Conservation (phyloP, 352 stramenopile genomes). For the Globisporangium recalcitrans region DNA sequence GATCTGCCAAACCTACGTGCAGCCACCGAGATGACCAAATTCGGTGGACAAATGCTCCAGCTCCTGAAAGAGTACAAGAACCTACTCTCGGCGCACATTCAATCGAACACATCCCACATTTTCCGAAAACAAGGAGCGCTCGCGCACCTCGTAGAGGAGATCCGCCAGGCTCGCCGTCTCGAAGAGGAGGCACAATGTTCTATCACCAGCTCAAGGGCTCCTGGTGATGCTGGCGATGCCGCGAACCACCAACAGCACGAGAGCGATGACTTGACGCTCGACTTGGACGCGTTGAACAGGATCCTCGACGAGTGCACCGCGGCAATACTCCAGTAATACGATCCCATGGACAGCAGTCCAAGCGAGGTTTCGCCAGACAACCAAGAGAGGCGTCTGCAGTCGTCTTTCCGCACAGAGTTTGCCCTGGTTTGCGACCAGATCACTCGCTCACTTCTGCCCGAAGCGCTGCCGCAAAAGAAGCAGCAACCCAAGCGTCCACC, state of each 20-base stretch:
- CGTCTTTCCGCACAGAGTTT: conserved; percentile 27
- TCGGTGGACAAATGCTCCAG: conserved; percentile 21
- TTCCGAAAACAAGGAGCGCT: conserved; percentile 39
- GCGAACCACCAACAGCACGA: background rate
- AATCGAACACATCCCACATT: conserved; percentile 38
- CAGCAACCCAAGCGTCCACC: background rate
- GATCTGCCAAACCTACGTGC: conserved; percentile 5
- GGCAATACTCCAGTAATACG: conserved; percentile 13
- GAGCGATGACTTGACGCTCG: background rate
- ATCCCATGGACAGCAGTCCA: conserved; percentile 4
- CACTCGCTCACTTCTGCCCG: conserved; percentile 18
- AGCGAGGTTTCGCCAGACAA: conserved; percentile 10
- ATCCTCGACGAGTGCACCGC: conserved; percentile 28
- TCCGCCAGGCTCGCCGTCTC: conserved; percentile 9
- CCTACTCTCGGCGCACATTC: conserved; percentile 35
- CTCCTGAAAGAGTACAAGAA: conserved; percentile 35
- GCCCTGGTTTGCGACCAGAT: conserved; percentile 29
- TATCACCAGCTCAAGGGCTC: background rate
- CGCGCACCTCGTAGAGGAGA: conserved; percentile 28
- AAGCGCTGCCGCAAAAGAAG: conserved; percentile 4
- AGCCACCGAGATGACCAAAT: conserved; percentile 7
- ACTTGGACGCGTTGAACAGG: conserved; percentile 20
- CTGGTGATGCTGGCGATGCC: background rate
- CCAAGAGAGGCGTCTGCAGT: conserved; percentile 22
- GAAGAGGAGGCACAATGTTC: conserved; percentile 1